A percentile compares a stretch with the other conserved stretches of the same genome.
Conservation (phyloP, 208 protist genomes). For the Jaenimonas drosophilae region DNA sequence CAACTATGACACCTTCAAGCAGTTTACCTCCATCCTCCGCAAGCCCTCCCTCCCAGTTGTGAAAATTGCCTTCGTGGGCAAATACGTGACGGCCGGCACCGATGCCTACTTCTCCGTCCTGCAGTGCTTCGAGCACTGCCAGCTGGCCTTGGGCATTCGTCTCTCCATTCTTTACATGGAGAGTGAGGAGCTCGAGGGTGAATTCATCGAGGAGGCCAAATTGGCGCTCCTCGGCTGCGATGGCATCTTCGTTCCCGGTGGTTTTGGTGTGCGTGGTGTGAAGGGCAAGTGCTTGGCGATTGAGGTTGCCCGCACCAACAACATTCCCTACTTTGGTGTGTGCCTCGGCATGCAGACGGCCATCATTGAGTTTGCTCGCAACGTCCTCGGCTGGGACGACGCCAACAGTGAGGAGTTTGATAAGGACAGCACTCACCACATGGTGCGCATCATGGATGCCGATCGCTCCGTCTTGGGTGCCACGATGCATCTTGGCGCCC, state of each 20-base stretch:
- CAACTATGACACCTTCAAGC: constrained; percentile 65
- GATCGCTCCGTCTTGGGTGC: constrained; percentile 93
- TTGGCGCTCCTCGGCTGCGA: constrained; percentile 70
- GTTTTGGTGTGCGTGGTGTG: constrained; percentile 97
- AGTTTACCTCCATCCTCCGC: constrained; percentile 57
- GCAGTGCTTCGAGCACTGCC: constrained; percentile 95
- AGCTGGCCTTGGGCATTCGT: constrained; percentile 84
- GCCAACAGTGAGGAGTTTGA: constrained; percentile 96
- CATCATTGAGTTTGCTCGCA: constrained; percentile 93
- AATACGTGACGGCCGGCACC: constrained; percentile 92
- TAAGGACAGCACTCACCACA: constrained; percentile 57
- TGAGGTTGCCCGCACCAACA: constrained; percentile 91
- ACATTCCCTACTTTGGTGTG: constrained; percentile 97
- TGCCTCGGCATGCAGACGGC: constrained; percentile 99
- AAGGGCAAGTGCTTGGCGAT: constrained; percentile 95
- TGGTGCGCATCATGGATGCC: constrained; percentile 98
- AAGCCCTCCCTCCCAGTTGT: constrained; percentile 74
- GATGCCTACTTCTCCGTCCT: constrained; percentile 98
- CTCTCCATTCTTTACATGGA: constrained; percentile 94
- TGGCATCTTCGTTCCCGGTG: constrained; percentile 98
- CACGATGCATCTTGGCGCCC: constrained; percentile 98
- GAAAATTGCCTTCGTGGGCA: constrained; percentile 97
- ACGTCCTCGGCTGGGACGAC: constrained; percentile 86
- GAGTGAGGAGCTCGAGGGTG: constrained; percentile 70
- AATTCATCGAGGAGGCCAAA: constrained; percentile 51